Evolutionary conservation across 1,284 basidiomycete genomes (phyloP).

Genomic region (Cutaneotrichosporon sp.): DNA sequence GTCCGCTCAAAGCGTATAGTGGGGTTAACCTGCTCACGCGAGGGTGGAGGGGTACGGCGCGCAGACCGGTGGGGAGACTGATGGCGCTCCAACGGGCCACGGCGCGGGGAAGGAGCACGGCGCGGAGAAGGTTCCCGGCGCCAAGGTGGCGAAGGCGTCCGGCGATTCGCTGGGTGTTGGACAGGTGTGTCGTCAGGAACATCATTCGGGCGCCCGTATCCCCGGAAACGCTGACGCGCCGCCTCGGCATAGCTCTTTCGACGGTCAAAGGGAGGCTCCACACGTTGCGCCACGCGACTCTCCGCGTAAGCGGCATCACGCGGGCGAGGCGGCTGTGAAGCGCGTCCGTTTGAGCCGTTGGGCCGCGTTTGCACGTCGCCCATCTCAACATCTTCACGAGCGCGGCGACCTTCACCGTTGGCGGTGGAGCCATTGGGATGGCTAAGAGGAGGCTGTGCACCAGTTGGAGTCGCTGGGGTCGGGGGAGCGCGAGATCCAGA

Average conservation of each 20-base stretch:
- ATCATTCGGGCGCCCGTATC: background rate
- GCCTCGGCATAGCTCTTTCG: slow-evolving; percentile 12
- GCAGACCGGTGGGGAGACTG: background rate
- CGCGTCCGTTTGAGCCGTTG: background rate
- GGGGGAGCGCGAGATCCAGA: background rate
- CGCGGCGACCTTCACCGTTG: background rate
- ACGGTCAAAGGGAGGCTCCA: background rate
- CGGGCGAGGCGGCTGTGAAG: background rate
- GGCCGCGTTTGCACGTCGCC: background rate
- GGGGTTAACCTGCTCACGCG: background rate
- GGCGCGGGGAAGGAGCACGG: slow-evolving; percentile 2
- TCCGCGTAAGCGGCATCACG: background rate
- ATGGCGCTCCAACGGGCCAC: background rate
- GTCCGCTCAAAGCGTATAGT: background rate
- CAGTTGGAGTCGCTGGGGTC: background rate
- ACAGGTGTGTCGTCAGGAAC: background rate
- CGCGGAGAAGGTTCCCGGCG: background rate
- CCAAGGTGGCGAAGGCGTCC: background rate
- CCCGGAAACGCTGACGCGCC: slow-evolving; percentile 9
- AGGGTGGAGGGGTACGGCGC: background rate
- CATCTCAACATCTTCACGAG: background rate
- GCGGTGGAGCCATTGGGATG: background rate
- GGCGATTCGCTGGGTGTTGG: background rate
- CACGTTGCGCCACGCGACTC: background rate
- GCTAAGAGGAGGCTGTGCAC: background rate